Base-by-base conservation (phyloP, 306 rosid species). In the Vicia sativa region DNA sequence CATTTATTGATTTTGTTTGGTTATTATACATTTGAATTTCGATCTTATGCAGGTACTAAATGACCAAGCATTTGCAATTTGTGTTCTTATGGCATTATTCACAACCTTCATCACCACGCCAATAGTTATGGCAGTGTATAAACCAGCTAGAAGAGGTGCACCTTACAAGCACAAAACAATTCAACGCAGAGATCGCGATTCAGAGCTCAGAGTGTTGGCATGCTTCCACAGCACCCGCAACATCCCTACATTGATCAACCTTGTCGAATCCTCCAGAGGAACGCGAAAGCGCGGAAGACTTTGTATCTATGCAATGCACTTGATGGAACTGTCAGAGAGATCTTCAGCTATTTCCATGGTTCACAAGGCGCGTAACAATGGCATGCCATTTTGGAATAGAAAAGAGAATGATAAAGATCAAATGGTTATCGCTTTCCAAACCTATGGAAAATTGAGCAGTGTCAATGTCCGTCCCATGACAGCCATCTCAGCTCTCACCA, bases 81-180 rank as follows among this genome's bases (percentile, higher is more conserved):
- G 86, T 55, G 89, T 89, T 44, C 62, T 89, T 6, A 89, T 89
- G 91, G 91, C 96, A 19, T 58, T 89, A 60, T 80, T 86, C 68
- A 89, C 96, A 4, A 89, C 96, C 62, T 86, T 89, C 79, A 84
- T 89, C 58, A 82, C 96, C 50, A 89, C 96, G 14, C 96, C 91
- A 68, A 65, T 84, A 21, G 91, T 89, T 35, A 74, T 82, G 83
- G 87, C 82, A 1, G 66, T 86, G 37, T 89, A 86, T 55, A 86
- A 78, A 54, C 96, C 96, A 2, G 96, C 96, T 9, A 43, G 91
- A 0, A 77, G 62, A 12, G 96, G 88, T 66, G 83, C 83, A 26
- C 91, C 96, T 0, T 89, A 86, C 82, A 89, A 80, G 75, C 76
- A 86, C 46, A 86, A 73, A 34, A 82, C 78, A 28, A 54, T 89